Base-by-base conservation (phyloP, 768 basidiomycete genomes). In the Termitomyces sp. region DNA sequence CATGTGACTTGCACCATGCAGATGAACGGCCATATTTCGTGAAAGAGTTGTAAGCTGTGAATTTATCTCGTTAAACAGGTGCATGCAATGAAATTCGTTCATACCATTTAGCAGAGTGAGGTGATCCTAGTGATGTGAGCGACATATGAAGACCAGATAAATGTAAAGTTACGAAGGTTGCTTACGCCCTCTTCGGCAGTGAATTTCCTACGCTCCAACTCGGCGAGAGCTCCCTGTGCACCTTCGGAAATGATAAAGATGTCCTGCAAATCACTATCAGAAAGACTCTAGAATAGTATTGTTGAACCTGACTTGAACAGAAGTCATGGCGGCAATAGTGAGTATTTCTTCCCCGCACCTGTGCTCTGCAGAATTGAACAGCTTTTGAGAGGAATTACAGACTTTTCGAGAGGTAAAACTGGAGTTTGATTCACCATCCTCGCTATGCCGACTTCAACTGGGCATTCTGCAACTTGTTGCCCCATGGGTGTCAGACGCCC, bases 141-240 rank as follows among this genome's bases (percentile, higher is more conserved):
- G 11, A 59, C 34, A 8, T n/a, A 41, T 63, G 57, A 56, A 49
- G 35, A 48, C n/a, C 58, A 50, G 4, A 43, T 23, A 52, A 51
- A 47, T 32, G 54, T 35, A 14, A 48, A 17, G 21, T 19, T 31
- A 8, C 19, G 19, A 54, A n/a, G 41, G 25, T 8, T 40, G 74
- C 82, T 65, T 59, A 94, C 94, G 66, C 97, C 97, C 82, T 99
- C 97, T 71, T 98, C 95, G 0, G 95, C 94, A 0, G 94, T 98
- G 65, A 98, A 98, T 69, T 98, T 98, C 56, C 97, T 76, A 50
- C 94, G 80, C 70, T 98, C 95, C 14, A 98, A 75, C 70, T 98
- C 96, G 4, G 90, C 94, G 32, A 93, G 69, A 1, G 93, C 92
- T 12, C 92, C 92, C 5, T 83, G 80, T 8, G 89, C 85, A 5